Percentiles rank a stretch among this genome's conserved stretches.
Conservation (phyloP, 2,329 filamentous ascomycete species). For the Pseudopithomyces chartarum region DNA sequence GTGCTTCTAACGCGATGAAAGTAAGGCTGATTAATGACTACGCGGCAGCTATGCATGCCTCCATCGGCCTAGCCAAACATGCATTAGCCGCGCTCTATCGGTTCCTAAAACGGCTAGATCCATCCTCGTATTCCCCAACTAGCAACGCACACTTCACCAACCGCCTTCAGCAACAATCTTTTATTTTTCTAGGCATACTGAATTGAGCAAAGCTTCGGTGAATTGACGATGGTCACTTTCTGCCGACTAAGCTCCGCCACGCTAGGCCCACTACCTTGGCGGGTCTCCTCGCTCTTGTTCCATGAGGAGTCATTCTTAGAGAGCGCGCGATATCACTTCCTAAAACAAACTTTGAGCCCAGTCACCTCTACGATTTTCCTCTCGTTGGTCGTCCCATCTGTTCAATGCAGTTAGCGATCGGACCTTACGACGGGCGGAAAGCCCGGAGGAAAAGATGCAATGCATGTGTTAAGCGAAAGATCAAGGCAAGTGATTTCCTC, state of each 20-base stretch:
- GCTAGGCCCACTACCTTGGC: too few relatives aligned
- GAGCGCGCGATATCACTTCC: too few relatives aligned
- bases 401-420: conserved; percentile 24
- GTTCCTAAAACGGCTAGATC: conserved; percentile 20
- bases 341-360: neutral
- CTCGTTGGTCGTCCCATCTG: too few relatives aligned
- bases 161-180: neutral
- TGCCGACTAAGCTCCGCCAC: too few relatives aligned
- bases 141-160: neutral
- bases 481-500: conserved; percentile 21
- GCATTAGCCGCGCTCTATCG: conserved; percentile 24
- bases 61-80: conserved; percentile 1
- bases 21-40: too few relatives aligned
- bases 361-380: neutral
- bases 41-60: neutral
- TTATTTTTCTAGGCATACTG: neutral
- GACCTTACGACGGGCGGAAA: conserved; percentile 36
- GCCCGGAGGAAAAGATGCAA: conserved; percentile 31
- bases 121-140: neutral
- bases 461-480: conserved; percentile 30
- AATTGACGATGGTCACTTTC: neutral
- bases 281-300: too few relatives aligned
- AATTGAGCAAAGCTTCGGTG: neutral
- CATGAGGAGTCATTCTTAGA: too few relatives aligned
- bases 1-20: neutral